phyloP scores from a whole-genome alignment of 805 yeast genomes.

The Millerozyma miso region DNA sequence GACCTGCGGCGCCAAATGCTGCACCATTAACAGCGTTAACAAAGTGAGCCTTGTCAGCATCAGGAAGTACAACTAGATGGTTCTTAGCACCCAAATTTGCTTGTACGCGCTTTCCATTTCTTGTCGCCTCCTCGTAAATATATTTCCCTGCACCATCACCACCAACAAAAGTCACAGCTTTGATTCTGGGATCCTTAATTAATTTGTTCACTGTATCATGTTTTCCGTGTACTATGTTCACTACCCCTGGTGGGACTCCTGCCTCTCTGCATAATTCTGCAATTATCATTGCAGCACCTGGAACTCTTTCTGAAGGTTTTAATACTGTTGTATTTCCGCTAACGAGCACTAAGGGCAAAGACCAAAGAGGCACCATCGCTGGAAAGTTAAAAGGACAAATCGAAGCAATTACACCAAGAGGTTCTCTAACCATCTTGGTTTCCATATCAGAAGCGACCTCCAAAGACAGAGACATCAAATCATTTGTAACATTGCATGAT shows the following conservation, averaged over 20 bases:
- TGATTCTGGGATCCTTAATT: conserved; percentile 67
- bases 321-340: conserved; percentile 70
- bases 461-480: conserved; percentile 56
- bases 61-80: conserved; percentile 70
- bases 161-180: conserved; percentile 76
- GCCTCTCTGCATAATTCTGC: conserved; percentile 71
- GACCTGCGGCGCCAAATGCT: conserved; percentile 83
- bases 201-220: conserved; percentile 69
- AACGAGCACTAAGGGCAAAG: conserved; percentile 56
- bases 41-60: conserved; percentile 61
- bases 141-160: conserved; percentile 76
- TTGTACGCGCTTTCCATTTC: conserved; percentile 71
- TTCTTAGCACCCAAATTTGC: conserved; percentile 78
- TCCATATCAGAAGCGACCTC: conserved; percentile 75
- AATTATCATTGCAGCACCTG: conserved; percentile 74
- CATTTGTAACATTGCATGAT: conserved; percentile 61
- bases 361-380: conserved; percentile 76
- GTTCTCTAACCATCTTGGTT: conserved; percentile 70
- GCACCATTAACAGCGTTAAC: conserved; percentile 68
- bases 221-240: conserved; percentile 70
- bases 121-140: conserved; percentile 61
- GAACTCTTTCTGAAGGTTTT: conserved; percentile 67
- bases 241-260: conserved; percentile 71
- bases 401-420: conserved; percentile 72
- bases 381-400: conserved; percentile 83